phyloP scores from a whole-genome alignment of 1,139 yeast genomes.

The Hanseniaspora gamundiae region DNA sequence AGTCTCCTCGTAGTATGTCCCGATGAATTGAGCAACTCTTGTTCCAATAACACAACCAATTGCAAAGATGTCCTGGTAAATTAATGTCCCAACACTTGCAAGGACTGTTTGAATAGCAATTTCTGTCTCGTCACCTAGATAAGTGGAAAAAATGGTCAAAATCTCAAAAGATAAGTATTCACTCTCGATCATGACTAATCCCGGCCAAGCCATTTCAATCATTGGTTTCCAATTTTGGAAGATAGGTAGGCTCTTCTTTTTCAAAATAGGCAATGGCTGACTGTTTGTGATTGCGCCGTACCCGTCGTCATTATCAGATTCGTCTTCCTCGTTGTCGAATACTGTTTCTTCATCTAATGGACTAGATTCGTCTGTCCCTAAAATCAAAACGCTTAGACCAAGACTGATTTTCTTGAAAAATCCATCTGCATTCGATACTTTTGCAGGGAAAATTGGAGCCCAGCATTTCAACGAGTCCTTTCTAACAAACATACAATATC shows the following conservation, averaged over 20 bases:
- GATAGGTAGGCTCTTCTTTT: slow-evolving; percentile 24
- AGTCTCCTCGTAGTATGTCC: slow-evolving; percentile 17
- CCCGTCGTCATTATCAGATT: not conserved
- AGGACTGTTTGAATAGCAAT: slow-evolving; percentile 33
- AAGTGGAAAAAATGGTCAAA: slow-evolving; percentile 29
- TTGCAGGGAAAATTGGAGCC: slow-evolving; percentile 9
- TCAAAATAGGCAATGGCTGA: not conserved
- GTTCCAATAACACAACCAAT: slow-evolving; percentile 32
- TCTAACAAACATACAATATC: slow-evolving; percentile 41
- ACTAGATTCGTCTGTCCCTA: not conserved
- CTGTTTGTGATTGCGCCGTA: not conserved
- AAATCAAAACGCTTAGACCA: not conserved
- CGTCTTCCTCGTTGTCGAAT: not conserved
- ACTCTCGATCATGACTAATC: slow-evolving; percentile 31
- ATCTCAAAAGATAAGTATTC: slow-evolving; percentile 33
- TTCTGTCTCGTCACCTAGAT: slow-evolving; percentile 29
- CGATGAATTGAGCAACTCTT: slow-evolving; percentile 30
- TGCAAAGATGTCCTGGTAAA: slow-evolving; percentile 32
- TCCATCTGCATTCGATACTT: slow-evolving; percentile 2
- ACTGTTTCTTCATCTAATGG: not conserved
- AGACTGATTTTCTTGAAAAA: not conserved
- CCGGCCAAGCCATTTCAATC: slow-evolving; percentile 29
- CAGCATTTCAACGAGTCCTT: slow-evolving; percentile 20
- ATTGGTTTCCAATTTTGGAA: slow-evolving; percentile 31
- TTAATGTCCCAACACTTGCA: slow-evolving; percentile 30